Evolutionary conservation across 345 rosid species (phyloP), one percentile per base, ranked within the genome.

Genomic region (Gossypium australe): DNA sequence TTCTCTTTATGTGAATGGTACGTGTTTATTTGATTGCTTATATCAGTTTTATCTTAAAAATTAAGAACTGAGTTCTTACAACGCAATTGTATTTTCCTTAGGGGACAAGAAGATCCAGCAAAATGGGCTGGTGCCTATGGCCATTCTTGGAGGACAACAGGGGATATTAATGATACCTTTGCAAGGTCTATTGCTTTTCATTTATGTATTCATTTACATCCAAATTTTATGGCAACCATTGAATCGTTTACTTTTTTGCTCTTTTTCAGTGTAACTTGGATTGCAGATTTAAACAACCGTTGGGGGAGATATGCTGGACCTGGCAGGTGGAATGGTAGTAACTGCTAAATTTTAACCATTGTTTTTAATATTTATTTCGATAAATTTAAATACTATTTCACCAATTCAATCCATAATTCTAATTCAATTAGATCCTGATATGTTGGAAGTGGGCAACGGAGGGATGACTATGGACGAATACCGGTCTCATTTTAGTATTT

Each of bases 381-480:
- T 45, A 45, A 45, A 8, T 45, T 45, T 11, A 20, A 8, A 5
- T 71, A 11, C 24, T 4, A n/a, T 24, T 61, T 77, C 4, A 55
- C 52, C 72, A 38, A 71, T 56, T 25, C 63, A 29, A 22, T 45
- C 51, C 48, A 17, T 57, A 75, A 58, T 48, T 8, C 11, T 6
- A 14, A 47, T 49, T 75, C 44, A 41, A 27, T 25, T 17, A 89
- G 91, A 87, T 81, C 85, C 93, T 16, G 91, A 87, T 79, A 89
- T 87, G 88, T 78, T 85, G 59, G 91, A 89, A 84, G 89, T 89
- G 47, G 91, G 88, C 22, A 89, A 87, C 75, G 91, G 93, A 67
- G 88, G 89, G 72, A 87, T 89, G 91, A 86, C 64, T 64, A 60
- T 82, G 7, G 86, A 83, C 27, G 89, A 88, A 71, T 83, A 84